phyloP scores from a whole-genome alignment of 352 stramenopile genomes.

The Phytophthora rubi region DNA sequence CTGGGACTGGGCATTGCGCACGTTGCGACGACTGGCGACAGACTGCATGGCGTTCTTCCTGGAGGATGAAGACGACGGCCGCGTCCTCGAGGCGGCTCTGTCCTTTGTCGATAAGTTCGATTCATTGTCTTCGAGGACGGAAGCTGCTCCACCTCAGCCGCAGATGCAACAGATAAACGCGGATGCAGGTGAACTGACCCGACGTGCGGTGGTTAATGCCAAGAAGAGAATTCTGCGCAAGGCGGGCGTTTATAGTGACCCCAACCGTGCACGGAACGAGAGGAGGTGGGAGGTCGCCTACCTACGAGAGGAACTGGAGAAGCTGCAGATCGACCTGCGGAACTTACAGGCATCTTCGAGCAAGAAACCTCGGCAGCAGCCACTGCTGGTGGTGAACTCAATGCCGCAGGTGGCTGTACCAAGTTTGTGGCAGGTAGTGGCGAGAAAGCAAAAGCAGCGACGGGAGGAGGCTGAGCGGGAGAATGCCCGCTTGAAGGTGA shows the following conservation, averaged over 20 bases:
- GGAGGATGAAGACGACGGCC: conserved; percentile 12
- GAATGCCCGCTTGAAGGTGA: conserved; percentile 31
- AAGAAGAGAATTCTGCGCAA: conserved; percentile 12
- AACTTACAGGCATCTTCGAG: conserved; percentile 9
- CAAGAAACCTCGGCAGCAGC: neutral
- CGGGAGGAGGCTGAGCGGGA: conserved; percentile 31
- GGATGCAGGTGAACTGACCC: neutral
- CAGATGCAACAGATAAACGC: neutral
- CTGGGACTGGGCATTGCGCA: neutral
- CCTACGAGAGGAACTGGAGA: conserved; percentile 39
- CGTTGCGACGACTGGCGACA: neutral
- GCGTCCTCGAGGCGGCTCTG: conserved; percentile 21
- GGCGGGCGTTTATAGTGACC: conserved; percentile 29
- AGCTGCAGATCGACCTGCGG: conserved; percentile 40
- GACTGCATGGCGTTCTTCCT: conserved; percentile 10
- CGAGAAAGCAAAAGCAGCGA: conserved; percentile 20
- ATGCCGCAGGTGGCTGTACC: conserved; percentile 5
- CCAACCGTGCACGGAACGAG: conserved; percentile 40
- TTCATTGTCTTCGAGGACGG: neutral
- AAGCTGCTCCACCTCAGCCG: neutral
- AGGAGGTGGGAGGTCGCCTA: conserved; percentile 44
- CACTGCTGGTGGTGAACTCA: neutral
- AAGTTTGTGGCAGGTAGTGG: conserved; percentile 32
- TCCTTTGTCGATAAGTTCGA: conserved; percentile 23
- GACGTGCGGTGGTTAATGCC: neutral